Percentiles rank a stretch among this genome's conserved stretches.
phyloP scores from a whole-genome alignment of 1,139 yeast species.

The Protomyces inouyei region DNA sequence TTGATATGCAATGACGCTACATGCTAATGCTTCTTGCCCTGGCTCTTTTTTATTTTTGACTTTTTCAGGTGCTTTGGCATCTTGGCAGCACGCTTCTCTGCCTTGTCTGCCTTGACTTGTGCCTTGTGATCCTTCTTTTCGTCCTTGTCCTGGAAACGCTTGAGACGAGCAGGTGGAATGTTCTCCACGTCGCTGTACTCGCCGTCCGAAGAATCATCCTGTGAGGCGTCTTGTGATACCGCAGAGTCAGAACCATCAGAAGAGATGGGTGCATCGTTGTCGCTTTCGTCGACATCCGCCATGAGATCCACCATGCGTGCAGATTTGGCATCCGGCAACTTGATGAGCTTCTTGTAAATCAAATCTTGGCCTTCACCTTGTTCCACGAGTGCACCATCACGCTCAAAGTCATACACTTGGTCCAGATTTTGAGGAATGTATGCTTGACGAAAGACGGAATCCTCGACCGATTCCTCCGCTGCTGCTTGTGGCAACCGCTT shows the following conservation, averaged over 20 bases:
- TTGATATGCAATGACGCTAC: neutral
- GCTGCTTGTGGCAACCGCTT: constrained; percentile 14
- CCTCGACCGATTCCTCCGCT: constrained; percentile 35
- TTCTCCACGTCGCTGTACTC: constrained; percentile 34
- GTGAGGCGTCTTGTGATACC: constrained; percentile 37
- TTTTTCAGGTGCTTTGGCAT: constrained; percentile 90
- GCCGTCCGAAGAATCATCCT: constrained; percentile 40
- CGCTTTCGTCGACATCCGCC: constrained; percentile 32
- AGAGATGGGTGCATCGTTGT: constrained; percentile 39
- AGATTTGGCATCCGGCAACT: constrained; percentile 26
- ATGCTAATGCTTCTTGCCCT: constrained; percentile 23
- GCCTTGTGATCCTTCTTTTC: constrained; percentile 84
- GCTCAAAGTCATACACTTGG: constrained; percentile 54
- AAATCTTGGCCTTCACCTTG: constrained; percentile 79
- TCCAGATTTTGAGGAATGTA: constrained; percentile 68
- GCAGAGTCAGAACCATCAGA: constrained; percentile 43
- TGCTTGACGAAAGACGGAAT: constrained; percentile 71
- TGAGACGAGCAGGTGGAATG: constrained; percentile 40
- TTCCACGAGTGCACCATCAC: constrained; percentile 77
- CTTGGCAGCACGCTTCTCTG: constrained; percentile 82
- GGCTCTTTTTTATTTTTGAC: constrained; percentile 33
- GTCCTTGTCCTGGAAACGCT: constrained; percentile 60
- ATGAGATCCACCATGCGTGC: constrained; percentile 29
- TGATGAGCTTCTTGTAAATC: constrained; percentile 43
- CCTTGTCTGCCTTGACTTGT: constrained; percentile 73